phyloP scores from a whole-genome alignment of 345 rosid genomes.

The Raphanus raphanistrum region DNA sequence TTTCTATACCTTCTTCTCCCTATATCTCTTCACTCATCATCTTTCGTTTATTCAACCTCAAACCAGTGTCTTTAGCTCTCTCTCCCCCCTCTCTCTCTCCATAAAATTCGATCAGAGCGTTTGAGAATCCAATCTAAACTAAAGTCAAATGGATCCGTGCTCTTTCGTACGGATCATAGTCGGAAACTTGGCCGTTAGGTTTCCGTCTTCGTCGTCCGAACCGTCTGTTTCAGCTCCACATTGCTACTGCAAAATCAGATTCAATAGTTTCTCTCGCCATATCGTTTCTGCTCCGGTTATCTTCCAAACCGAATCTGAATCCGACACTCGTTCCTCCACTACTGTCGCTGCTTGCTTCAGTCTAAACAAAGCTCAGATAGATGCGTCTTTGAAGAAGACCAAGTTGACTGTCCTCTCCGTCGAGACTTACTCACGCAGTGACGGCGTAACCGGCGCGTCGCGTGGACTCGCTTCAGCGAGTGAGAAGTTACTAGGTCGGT shows the following conservation, averaged over 20 bases:
- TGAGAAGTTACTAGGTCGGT: constrained; percentile 64
- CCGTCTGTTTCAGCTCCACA: constrained; percentile 31
- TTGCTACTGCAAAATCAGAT: constrained; percentile 65
- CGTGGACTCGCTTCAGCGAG: constrained; percentile 46
- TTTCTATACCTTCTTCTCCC: too few species aligned
- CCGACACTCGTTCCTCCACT: constrained; percentile 36
- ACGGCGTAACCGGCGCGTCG: constrained; percentile 33
- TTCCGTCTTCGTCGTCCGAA: constrained; percentile 40
- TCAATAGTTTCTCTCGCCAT: constrained; percentile 53
- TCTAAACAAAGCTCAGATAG: constrained; percentile 52
- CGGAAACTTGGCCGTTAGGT: constrained; percentile 70
- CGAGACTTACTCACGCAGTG: constrained; percentile 48
- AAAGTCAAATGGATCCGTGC: constrained; percentile 83
- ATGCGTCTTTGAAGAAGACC: constrained; percentile 34
- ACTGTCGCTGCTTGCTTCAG: constrained; percentile 73
- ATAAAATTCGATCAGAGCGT: too few species aligned
- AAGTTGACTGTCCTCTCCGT: constrained; percentile 39
- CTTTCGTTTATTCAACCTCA: background rate
- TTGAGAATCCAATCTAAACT: constrained; percentile 30
- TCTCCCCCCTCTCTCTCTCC: background rate
- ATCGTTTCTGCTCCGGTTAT: constrained; percentile 41
- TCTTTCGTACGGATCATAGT: constrained; percentile 75
- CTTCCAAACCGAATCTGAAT: constrained; percentile 33
- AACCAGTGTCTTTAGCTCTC: constrained; percentile 16
- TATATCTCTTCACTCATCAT: too few species aligned